Evolutionary conservation across 495 filamentous ascomycete genomes (phyloP).

Genomic region (Pyrenopolyporus hunteri): DNA sequence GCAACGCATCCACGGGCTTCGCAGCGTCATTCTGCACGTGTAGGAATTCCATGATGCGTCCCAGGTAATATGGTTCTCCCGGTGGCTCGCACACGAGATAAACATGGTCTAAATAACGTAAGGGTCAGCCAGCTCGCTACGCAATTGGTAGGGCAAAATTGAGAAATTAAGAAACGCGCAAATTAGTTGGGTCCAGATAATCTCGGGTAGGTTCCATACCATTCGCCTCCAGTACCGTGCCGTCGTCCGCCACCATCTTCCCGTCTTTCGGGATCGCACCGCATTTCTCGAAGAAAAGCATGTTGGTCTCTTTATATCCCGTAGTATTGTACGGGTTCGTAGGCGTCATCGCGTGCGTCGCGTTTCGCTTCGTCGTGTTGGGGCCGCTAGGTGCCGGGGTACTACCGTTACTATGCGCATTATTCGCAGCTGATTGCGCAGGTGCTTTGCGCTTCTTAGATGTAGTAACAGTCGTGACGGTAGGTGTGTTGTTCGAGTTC

Average conservation of each 20-base stretch:
- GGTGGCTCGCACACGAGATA: conserved; percentile 98
- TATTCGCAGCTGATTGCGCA: conserved; percentile 43
- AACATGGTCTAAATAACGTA: conserved; percentile 74
- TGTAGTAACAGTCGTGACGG: conserved; percentile 51
- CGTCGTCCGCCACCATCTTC: conserved; percentile 87
- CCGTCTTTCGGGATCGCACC: conserved; percentile 74
- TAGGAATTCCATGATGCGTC: conserved; percentile 96
- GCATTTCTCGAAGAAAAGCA: conserved; percentile 82
- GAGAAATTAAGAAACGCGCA: not conserved
- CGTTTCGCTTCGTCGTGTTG: conserved; percentile 36
- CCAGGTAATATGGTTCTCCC: conserved; percentile 96
- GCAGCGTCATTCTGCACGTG: conserved; percentile 74
- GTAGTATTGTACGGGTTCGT: conserved; percentile 4
- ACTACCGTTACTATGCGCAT: conserved; percentile 42
- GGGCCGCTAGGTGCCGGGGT: conserved; percentile 58
- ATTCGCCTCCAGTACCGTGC: conserved; percentile 80
- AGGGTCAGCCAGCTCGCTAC: conserved; percentile 14
- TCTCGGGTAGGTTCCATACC: conserved; percentile 64
- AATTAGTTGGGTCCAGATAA: not conserved
- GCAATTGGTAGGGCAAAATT: not conserved
- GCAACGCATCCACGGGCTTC: conserved; percentile 80
- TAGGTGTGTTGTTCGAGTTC: conserved; percentile 61
- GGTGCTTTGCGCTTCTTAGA: conserved; percentile 82
- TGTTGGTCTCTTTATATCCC: conserved; percentile 67
- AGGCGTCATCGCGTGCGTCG: conserved; percentile 21